phyloP scores from a whole-genome alignment of 768 basidiomycete species.

The Rhodotorula babjevae region DNA sequence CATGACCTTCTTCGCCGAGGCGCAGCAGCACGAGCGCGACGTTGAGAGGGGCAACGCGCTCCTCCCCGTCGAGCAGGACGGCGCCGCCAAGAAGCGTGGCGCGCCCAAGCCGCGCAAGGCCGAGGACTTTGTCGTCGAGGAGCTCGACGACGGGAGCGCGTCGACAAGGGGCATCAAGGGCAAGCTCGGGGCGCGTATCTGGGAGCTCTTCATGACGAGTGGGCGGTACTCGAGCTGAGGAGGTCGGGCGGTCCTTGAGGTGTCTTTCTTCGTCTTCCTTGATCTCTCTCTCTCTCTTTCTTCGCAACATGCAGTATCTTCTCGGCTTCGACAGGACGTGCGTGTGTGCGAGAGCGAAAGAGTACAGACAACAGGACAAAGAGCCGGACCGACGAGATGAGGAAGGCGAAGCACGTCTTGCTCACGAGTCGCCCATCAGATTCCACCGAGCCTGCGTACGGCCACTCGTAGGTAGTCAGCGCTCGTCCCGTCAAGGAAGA shows the following conservation, averaged over 20 bases:
- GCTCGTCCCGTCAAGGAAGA: too few species aligned
- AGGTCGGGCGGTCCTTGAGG: background rate
- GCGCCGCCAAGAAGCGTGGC: background rate
- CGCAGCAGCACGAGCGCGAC: background rate
- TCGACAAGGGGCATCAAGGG: slow-evolving; percentile 32
- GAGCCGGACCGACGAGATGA: background rate
- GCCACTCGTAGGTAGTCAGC: too few species aligned
- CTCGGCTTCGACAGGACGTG: background rate
- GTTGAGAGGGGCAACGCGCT: slow-evolving; percentile 21
- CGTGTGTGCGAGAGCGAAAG: background rate
- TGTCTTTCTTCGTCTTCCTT: background rate
- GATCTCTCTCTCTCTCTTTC: background rate
- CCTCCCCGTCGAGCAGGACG: background rate
- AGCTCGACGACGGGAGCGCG: slow-evolving; percentile 3
- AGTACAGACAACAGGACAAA: background rate
- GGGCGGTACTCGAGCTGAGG: slow-evolving; percentile 3
- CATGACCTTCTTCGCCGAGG: slow-evolving; percentile 11
- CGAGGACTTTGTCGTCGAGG: slow-evolving; percentile 27
- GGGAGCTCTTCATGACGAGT: slow-evolving; percentile 23
- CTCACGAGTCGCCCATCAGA: slow-evolving; percentile 17
- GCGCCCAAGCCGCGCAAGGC: slow-evolving; percentile 27
- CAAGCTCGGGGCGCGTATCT: slow-evolving; percentile 20
- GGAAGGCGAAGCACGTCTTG: background rate
- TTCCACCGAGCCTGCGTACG: slow-evolving; percentile 25
- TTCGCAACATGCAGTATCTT: background rate